phyloP scores from a whole-genome alignment of 2,329 filamentous ascomycete genomes.

The Talaromyces funiculosus region DNA sequence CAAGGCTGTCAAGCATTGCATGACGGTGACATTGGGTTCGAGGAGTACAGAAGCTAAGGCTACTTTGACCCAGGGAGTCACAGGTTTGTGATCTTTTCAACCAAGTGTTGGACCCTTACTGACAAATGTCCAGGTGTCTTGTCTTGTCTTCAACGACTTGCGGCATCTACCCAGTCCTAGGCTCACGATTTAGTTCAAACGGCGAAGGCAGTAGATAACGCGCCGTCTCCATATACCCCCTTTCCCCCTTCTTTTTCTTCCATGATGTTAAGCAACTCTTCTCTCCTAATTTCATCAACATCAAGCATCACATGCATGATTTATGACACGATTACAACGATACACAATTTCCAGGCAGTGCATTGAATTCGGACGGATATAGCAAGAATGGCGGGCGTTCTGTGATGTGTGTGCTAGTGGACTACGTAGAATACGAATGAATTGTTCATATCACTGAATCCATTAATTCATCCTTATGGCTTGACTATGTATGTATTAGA shows the following conservation, averaged over 20 bases:
- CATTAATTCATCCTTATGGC: background rate
- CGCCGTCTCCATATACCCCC: background rate
- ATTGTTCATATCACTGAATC: background rate
- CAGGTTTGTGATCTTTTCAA: conserved; percentile 51
- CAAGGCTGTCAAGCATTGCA: conserved; percentile 60
- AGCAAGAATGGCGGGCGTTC: conserved; percentile 1
- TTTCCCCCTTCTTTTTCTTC: background rate
- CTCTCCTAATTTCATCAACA: background rate
- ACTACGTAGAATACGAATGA: background rate
- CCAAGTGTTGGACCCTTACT: conserved; percentile 7
- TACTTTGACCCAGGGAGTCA: conserved; percentile 85
- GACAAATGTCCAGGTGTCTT: conserved; percentile 40
- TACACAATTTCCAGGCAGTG: conserved; percentile 2
- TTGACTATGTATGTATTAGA: background rate
- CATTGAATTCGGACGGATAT: background rate
- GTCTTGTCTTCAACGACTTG: conserved; percentile 50
- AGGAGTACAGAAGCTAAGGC: conserved; percentile 82
- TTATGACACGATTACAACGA: conserved; percentile 8
- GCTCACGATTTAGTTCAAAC: background rate
- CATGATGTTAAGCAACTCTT: background rate
- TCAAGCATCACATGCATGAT: conserved; percentile 1
- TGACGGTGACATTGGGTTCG: conserved; percentile 79
- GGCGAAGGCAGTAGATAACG: background rate
- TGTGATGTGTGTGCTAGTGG: background rate
- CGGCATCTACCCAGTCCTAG: conserved; percentile 19